Base-by-base conservation (phyloP, 2,329 filamentous ascomycete species). In the Monosporascus sp. region DNA sequence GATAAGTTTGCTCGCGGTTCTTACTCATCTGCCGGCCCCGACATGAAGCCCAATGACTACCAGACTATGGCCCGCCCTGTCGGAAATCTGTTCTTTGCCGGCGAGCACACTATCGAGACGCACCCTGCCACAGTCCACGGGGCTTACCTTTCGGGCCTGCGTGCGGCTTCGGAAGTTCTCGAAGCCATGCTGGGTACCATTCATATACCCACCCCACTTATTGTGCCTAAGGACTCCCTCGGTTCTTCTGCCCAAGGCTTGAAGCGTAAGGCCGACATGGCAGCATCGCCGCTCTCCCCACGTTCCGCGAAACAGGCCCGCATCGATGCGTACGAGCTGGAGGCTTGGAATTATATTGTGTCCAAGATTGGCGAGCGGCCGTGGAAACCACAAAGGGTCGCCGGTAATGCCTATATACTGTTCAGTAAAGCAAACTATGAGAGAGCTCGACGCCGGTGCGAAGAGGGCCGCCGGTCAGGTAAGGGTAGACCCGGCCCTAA, bases 111-210 rank as follows among this genome's bases (percentile, higher is more conserved):
- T 1, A 97, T 89, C 62, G 91, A 90, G 47, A 96, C 91, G 1
- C 92, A 99, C 67, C 94, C 95, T 14, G 94, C 95, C 35, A 99
- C 94, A 2, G 94, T 99, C 0, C 94, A 99, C 62, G 94, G 94
- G 6, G 95, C 94, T 8, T 99, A 97, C 66, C 77, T 99, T 4
- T 97, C 94, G 2, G 95, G 94, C 3, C 77, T 99, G 6, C 86
- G 94, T 49, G 94, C 88, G 3, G 94, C 94, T 11, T 87, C 89
- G 3, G 92, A 97, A 65, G 82, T 99, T 2, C 76, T 96, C 38
- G 86, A 93, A 51, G 76, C 83, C 3, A 81, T 97, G 67, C 77
- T 94, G 35, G 94, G 94, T 1, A 86, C 90, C 0, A 90, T 99
- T 54, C 74, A 86, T 45, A 76, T 96, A 11, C 88, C 88, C 0